These are phyloP conservation scores for Eremochloa ophiuroides DNA, from an alignment of 176 grass and related monocot species.

Conservation along the genomic window DNA sequence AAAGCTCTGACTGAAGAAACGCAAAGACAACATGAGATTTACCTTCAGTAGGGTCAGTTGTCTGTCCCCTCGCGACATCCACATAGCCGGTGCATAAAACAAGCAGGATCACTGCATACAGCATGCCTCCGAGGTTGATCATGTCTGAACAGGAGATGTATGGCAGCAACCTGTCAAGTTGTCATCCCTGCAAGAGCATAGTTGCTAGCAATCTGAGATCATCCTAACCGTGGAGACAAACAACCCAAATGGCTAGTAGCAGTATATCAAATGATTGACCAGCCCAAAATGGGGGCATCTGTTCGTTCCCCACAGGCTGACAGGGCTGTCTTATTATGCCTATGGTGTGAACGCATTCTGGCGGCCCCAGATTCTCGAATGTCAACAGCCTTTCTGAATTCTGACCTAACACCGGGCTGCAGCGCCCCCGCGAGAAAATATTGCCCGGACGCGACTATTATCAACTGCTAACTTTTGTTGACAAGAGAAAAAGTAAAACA, in stretches of 20 bases:
- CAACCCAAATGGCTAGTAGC: neutral
- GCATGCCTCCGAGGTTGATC: constrained; percentile 27
- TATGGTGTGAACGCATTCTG: constrained; percentile 23
- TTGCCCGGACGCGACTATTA: neutral
- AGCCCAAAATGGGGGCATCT: constrained; percentile 6
- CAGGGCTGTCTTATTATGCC: neutral
- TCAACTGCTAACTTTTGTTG: constrained; percentile 12
- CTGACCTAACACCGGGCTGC: constrained; percentile 5
- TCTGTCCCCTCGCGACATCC: constrained; percentile 36
- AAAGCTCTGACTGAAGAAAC: neutral
- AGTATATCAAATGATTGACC: neutral
- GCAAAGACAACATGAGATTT: constrained; percentile 17
- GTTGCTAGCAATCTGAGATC: neutral
- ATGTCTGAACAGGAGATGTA: constrained; percentile 32
- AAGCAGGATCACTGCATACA: constrained; percentile 26
- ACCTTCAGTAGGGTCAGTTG: constrained; percentile 80
- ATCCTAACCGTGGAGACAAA: constrained; percentile 1
- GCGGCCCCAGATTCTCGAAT: constrained; percentile 2
- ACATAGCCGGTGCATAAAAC: constrained; percentile 38
- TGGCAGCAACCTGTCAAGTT: constrained; percentile 20
- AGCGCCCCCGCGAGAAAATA: constrained; percentile 16
- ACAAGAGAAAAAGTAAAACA: constrained; percentile 36
- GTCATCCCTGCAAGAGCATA: constrained; percentile 2
- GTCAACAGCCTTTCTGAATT: neutral
- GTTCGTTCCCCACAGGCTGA: neutral